Percentiles rank a stretch among this genome's conserved stretches.
phyloP scores from a whole-genome alignment of 331 rosid genomes.

The Rosa hybrid region DNA sequence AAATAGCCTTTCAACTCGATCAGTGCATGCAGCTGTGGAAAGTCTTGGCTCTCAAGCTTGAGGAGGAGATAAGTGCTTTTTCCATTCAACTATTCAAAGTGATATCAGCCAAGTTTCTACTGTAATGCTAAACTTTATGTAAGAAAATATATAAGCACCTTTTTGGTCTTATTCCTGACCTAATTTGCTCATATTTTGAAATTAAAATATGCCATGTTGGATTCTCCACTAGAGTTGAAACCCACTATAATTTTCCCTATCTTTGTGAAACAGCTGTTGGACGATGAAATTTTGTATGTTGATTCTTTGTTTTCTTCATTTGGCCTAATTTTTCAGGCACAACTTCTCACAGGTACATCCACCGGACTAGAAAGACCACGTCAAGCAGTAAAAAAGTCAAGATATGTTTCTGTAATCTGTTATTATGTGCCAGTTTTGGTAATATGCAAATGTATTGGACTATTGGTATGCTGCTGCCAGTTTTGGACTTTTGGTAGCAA shows the following conservation, averaged over 20 bases:
- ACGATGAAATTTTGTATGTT: no score
- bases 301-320: no score
- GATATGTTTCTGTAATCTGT: no score
- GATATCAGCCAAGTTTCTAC: slow-evolving; percentile 17
- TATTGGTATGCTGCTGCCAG: no score
- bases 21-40: slow-evolving; percentile 23
- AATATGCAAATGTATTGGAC: no score
- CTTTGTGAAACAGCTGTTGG: slow-evolving; percentile 13
- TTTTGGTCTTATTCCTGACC: slow-evolving; percentile 47
- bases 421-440: no score
- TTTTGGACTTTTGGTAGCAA: no score
- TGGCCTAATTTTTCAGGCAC: no score
- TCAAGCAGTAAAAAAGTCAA: no score
- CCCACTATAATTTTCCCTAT: slow-evolving; percentile 7
- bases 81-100: slow-evolving; percentile 23
- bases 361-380: no score
- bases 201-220: slow-evolving; percentile 17
- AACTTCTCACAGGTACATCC: no score
- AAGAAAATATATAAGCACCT: slow-evolving; percentile 6
- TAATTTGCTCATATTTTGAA: slow-evolving; percentile 34
- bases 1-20: slow-evolving; percentile 41
- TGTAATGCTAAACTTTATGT: neutral
- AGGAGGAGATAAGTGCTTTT: slow-evolving; percentile 48
- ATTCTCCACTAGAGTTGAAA: slow-evolving; percentile 29
- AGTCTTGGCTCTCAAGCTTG: neutral